These are phyloP conservation scores for Arachis monticola DNA, from an alignment of 331 rosid genomes.

Conservation along the genomic window DNA sequence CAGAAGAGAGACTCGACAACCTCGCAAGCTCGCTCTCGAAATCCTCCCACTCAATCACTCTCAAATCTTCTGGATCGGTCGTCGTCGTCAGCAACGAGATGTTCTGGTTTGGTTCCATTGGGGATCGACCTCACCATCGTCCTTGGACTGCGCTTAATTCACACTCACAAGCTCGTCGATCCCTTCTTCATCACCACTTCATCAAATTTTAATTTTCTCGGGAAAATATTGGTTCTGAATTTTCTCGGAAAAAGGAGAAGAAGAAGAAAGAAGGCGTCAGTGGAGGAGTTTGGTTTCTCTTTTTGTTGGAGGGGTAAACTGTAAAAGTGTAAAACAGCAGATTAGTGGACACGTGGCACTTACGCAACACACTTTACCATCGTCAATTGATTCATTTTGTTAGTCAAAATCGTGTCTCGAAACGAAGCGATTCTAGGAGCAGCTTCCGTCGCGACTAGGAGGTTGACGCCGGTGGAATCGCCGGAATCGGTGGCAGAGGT, in stretches of 20 bases:
- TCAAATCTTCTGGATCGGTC: slow-evolving; percentile 56
- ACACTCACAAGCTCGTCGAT: slow-evolving; percentile 43
- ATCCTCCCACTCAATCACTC: slow-evolving; percentile 82
- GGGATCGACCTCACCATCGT: slow-evolving; percentile 85
- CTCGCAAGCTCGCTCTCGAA: slow-evolving; percentile 84
- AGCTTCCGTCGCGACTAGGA: too few relatives aligned
- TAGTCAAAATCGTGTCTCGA: too few relatives aligned
- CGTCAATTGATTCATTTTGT: too few relatives aligned
- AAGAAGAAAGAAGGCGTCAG: background rate
- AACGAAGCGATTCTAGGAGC: too few relatives aligned
- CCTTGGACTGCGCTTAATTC: slow-evolving; percentile 39
- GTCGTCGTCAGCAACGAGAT: slow-evolving; percentile 35
- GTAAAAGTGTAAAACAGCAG: background rate
- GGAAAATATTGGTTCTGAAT: slow-evolving; percentile 22
- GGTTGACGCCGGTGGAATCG: too few relatives aligned
- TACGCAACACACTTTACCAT: slow-evolving; percentile 1
- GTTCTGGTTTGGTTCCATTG: slow-evolving; percentile 62
- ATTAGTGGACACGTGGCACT: slow-evolving; percentile 17
- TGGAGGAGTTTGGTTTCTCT: background rate
- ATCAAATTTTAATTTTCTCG: slow-evolving; percentile 35
- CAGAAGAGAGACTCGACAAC: slow-evolving; percentile 84
- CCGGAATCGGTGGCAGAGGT: too few relatives aligned
- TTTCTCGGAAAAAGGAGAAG: background rate
- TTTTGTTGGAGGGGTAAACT: too few relatives aligned
- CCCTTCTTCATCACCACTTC: background rate